Conservation (phyloP, 768 basidiomycete species). For the Lenzites betulinus region DNA sequence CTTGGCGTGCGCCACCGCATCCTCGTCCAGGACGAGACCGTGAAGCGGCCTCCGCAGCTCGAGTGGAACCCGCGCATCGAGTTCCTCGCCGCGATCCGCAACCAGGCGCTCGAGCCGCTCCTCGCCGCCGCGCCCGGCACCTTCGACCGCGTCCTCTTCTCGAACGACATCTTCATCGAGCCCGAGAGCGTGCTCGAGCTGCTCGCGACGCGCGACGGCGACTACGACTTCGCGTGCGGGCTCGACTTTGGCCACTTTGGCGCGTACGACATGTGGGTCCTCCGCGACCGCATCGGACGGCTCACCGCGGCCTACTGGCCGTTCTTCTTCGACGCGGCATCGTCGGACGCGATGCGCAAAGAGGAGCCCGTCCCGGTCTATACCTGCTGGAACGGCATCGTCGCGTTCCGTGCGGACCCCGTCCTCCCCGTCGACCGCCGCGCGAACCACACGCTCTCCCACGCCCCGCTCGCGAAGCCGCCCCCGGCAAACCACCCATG, state of each 20-base stretch:
- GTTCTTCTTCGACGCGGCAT: conserved; percentile 43
- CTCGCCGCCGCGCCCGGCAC: conserved; percentile 35
- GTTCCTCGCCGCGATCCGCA: conserved; percentile 42
- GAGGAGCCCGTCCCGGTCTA: conserved; percentile 47
- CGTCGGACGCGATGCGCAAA: conserved; percentile 36
- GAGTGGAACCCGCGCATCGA: conserved; percentile 37
- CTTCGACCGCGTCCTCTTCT: conserved; percentile 43
- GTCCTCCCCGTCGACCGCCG: conserved; percentile 43
- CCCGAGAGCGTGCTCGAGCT: conserved; percentile 44
- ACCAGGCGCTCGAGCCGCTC: conserved; percentile 45
- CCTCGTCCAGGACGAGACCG: conserved; percentile 30
- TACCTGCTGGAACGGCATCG: conserved; percentile 50
- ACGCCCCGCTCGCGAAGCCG: conserved; percentile 30
- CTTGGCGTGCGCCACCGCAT: conserved; percentile 35
- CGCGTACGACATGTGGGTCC: conserved; percentile 42
- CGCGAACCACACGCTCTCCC: conserved; percentile 39
- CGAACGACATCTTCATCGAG: conserved; percentile 45
- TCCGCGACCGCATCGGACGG: conserved; percentile 37
- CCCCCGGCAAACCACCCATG: conserved; percentile 35
- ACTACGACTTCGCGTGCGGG: conserved; percentile 47
- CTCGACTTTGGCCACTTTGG: conserved; percentile 40
- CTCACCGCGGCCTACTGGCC: conserved; percentile 40
- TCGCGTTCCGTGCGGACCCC: conserved; percentile 43
- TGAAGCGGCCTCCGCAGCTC: conserved; percentile 26
- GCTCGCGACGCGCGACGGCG: conserved; percentile 38